phyloP scores from a whole-genome alignment of 805 yeast species.

The Zygotorulaspora chibaensis region DNA sequence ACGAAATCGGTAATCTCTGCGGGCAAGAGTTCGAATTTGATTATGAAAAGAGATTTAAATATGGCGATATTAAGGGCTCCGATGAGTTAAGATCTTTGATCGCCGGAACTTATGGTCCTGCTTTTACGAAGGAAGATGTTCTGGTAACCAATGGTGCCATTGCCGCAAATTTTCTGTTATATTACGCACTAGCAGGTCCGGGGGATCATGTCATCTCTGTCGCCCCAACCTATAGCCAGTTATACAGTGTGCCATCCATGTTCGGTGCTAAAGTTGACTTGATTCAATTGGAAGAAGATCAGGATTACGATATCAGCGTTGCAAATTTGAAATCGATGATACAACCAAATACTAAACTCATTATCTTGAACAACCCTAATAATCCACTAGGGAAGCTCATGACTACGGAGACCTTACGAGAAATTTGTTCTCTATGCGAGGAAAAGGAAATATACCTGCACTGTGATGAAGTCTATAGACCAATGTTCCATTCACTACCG shows the following conservation, averaged over 20 bases:
- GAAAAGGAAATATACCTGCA: conserved; percentile 36
- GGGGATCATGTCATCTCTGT: conserved; percentile 47
- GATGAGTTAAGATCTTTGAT: conserved; percentile 37
- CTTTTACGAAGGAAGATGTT: conserved; percentile 36
- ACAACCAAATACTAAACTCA: conserved; percentile 38
- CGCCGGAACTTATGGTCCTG: conserved; percentile 35
- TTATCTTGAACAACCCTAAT: conserved; percentile 48
- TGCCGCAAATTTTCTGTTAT: conserved; percentile 48
- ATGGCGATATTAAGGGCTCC: conserved; percentile 47
- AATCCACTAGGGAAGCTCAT: conserved; percentile 42
- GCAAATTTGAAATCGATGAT: conserved; percentile 33
- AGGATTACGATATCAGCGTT: conserved; percentile 39
- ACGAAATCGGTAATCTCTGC: conserved; percentile 36
- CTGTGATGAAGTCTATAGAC: conserved; percentile 54
- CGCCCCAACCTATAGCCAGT: conserved; percentile 49
- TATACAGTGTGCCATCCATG: conserved; percentile 44
- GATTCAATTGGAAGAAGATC: conserved; percentile 34
- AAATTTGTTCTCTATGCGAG: conserved; percentile 40
- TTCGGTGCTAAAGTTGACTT: conserved; percentile 42
- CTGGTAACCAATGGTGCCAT: conserved; percentile 53
- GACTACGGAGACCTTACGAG: conserved; percentile 31
- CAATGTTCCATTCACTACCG: conserved; percentile 42
- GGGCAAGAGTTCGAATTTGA: conserved; percentile 28
- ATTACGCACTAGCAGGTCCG: conserved; percentile 42
- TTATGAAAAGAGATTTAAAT: conserved; percentile 35